phyloP scores from a whole-genome alignment of 768 basidiomycete species.

The Panellus pusillus region DNA sequence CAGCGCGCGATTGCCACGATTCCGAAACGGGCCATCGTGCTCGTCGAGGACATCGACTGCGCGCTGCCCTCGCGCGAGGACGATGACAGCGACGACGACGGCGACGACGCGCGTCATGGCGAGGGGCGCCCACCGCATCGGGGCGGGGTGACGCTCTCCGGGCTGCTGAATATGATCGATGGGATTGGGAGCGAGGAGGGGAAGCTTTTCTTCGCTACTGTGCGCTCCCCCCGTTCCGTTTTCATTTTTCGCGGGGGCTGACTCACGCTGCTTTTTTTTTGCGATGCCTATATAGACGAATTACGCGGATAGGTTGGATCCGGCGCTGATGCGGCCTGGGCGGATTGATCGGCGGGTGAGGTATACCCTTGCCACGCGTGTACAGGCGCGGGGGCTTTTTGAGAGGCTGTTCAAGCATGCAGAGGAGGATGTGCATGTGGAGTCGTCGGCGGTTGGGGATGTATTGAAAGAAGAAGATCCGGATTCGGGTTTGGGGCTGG shows the following conservation, averaged over 20 bases:
- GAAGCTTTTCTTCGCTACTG: conserved; percentile 61
- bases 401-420: conserved; percentile 40
- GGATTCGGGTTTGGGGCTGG: not conserved
- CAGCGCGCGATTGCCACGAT: conserved; percentile 27
- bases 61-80: conserved; percentile 45
- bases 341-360: conserved; percentile 55
- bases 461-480: not conserved
- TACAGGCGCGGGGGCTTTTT: conserved; percentile 52
- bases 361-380: conserved; percentile 49
- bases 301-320: conserved; percentile 53
- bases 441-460: not conserved
- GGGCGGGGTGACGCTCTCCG: conserved; percentile 49
- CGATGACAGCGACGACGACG: conserved; percentile 26
- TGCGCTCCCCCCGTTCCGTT: conserved; percentile 23
- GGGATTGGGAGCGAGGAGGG: conserved; percentile 64
- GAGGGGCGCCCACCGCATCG: conserved; percentile 22
- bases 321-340: conserved; percentile 57
- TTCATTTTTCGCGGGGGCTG: not conserved
- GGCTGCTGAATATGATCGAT: conserved; percentile 59
- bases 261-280: not conserved
- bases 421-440: conserved; percentile 4
- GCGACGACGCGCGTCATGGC: no score
- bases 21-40: conserved; percentile 34
- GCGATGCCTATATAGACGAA: conserved; percentile 42
- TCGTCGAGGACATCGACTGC: conserved; percentile 41